These are phyloP conservation scores for Penicillium goetzii DNA, from an alignment of 495 filamentous ascomycete genomes.

Conservation along the genomic window DNA sequence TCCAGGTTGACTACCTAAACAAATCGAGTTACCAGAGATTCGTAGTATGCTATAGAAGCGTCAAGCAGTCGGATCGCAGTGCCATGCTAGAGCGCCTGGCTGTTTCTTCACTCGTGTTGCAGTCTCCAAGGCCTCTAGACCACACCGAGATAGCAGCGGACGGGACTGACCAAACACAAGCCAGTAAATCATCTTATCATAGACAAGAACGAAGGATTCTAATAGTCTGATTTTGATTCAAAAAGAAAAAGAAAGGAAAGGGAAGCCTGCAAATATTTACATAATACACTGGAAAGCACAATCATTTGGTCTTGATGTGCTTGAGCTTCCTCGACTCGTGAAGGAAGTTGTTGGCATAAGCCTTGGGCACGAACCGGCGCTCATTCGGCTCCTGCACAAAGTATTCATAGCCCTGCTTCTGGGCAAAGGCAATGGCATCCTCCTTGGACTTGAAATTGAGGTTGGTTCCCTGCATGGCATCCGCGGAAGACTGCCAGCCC, in stretches of 20 bases:
- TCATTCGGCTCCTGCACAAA: conserved; percentile 97
- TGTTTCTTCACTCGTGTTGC: background rate
- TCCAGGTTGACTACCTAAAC: background rate
- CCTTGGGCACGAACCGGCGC: conserved; percentile 83
- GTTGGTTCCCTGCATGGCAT: conserved; percentile 88
- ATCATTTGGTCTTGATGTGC: conserved; percentile 88
- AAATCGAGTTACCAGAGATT: background rate
- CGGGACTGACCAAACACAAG: background rate
- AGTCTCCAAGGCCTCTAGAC: background rate
- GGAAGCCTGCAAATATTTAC: conserved; percentile 47
- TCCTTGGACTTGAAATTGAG: conserved; percentile 92
- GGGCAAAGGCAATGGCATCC: conserved; percentile 90
- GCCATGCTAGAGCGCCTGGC: background rate
- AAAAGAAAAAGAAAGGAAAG: conserved; percentile 12
- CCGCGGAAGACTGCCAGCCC: conserved; percentile 96
- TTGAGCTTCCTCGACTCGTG: conserved; percentile 85
- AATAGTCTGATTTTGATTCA: conserved; percentile 16
- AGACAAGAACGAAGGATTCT: background rate
- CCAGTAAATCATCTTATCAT: background rate
- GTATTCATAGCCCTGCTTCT: conserved; percentile 99
- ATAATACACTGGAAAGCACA: conserved; percentile 37
- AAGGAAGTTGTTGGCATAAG: conserved; percentile 95
- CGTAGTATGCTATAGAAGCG: background rate
- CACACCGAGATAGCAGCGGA: background rate
- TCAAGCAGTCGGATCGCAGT: background rate